These are phyloP conservation scores for Mercurialis annua DNA, from an alignment of 345 rosid genomes.

Conservation along the genomic window DNA sequence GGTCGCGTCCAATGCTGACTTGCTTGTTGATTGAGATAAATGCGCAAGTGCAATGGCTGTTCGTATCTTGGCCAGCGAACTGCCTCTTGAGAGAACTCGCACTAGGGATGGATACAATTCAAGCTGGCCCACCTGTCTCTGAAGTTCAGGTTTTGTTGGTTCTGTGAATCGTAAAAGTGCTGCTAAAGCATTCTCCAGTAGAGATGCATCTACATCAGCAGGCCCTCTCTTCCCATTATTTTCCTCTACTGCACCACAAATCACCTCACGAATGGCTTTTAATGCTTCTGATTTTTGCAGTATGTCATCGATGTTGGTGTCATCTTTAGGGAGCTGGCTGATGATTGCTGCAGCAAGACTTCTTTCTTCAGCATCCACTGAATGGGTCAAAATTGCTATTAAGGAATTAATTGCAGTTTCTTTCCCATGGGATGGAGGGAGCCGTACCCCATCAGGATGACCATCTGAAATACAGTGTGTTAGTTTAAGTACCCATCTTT, in stretches of 20 bases:
- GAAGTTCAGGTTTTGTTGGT: constrained; percentile 46
- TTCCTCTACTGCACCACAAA: constrained; percentile 31
- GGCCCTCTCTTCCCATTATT: constrained; percentile 13
- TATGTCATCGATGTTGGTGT: constrained; percentile 37
- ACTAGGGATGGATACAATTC: constrained; percentile 41
- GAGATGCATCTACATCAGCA: constrained; percentile 19
- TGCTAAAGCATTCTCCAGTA: constrained; percentile 49
- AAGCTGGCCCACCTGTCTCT: constrained; percentile 42
- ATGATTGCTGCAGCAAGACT: constrained; percentile 48
- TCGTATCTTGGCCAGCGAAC: constrained; percentile 44
- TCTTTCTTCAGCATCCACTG: constrained; percentile 43
- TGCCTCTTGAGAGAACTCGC: constrained; percentile 40
- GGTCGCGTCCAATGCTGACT: constrained; percentile 21
- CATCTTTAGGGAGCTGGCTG: constrained; percentile 49
- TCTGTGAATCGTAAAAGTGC: constrained; percentile 47
- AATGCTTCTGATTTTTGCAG: constrained; percentile 41
- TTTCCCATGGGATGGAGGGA: constrained; percentile 42
- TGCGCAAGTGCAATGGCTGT: constrained; percentile 46
- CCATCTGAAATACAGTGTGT: constrained; percentile 39
- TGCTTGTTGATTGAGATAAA: constrained; percentile 38
- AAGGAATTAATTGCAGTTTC: constrained; percentile 40
- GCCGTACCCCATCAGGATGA: constrained; percentile 37
- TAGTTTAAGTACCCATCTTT: constrained; percentile 44
- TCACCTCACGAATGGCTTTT: constrained; percentile 49
- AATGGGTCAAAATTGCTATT: constrained; percentile 31